Conservation (phyloP, 257 asterid genomes). For the Leptodermis oblonga region DNA sequence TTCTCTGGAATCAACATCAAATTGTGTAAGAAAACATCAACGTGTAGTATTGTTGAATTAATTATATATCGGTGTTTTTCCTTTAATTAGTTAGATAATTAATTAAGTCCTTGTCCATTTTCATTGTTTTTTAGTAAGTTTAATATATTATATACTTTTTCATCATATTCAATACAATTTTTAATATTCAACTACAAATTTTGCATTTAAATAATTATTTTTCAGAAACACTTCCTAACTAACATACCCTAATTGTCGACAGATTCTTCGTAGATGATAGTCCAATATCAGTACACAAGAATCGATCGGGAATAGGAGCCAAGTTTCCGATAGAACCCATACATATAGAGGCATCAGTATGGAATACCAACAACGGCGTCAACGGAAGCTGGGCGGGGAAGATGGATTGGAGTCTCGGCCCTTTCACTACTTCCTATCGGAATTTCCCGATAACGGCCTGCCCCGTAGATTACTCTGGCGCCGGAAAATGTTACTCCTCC, state of each 20-base stretch:
- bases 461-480: not conserved
- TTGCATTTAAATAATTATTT: no score
- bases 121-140: no score
- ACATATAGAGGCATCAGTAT: slow-evolving; percentile 51
- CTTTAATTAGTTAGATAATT: not conserved
- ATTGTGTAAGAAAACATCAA: slow-evolving; percentile 44
- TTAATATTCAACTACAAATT: no score
- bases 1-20: slow-evolving; percentile 49
- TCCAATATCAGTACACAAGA: slow-evolving; percentile 50
- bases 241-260: no score
- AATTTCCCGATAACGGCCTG: slow-evolving; percentile 35
- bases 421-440: slow-evolving; percentile 31
- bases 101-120: no score
- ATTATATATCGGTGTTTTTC: not conserved
- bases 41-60: no score
- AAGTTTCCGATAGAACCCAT: slow-evolving; percentile 21
- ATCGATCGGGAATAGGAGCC: slow-evolving; percentile 15
- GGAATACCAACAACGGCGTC: no score
- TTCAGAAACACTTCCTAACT: no score
- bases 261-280: slow-evolving; percentile 38
- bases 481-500: not conserved
- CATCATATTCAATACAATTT: no score
- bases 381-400: slow-evolving; percentile 46
- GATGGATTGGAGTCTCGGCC: slow-evolving; percentile 44
- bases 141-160: no score